Evolutionary conservation across 441 rosid species (phyloP), one percentile per base, ranked within the genome.

Genomic region (Pelargonium myrrhifolium): DNA sequence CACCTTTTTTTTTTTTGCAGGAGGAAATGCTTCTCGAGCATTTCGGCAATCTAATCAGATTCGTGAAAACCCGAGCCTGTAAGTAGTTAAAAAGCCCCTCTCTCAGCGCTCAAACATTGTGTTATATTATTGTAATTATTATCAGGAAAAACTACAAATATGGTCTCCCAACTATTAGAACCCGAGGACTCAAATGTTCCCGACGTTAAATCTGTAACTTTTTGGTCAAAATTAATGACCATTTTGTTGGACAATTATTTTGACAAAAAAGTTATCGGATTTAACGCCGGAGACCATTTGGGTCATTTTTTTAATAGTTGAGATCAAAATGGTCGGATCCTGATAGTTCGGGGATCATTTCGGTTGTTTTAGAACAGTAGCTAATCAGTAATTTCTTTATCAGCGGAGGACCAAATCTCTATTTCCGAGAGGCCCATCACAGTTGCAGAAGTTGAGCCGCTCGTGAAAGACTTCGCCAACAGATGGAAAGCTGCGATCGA

Each of bases 401-500:
- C 92, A 92, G 98, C 99, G 61, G 99, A 94, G 87, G 98, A 92
- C 70, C 82, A 81, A 59, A 81, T 78, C 73, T 80, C 85, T 20
- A 82, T 78, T 53, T 75, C 89, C 0, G 98, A 92, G 74, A 87
- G 81, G 58, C 81, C 91, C 15, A 75, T 89, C 68, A 86, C 94
- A 0, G 81, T 87, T 63, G 76, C 86, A 3, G 97, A 92, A 81
- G 89, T 92, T 0, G 91, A 88, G 77, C 89, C 92, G 6, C 79
- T 94, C 17, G 89, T 85, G 28, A 89, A 89, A 72, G 95, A 89
- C 73, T 89, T 89, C 65, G 89, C 71, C 0, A 86, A 89, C 82
- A 77, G 98, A 67, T 94, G 98, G 99, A 92, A 89, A 74, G 83
- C 93, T 9, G 97, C 94, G 1, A 94, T 94, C 64, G 98, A 94